Conservation (phyloP, 2,329 filamentous ascomycete genomes). For the Trichoderma endophyticum region DNA sequence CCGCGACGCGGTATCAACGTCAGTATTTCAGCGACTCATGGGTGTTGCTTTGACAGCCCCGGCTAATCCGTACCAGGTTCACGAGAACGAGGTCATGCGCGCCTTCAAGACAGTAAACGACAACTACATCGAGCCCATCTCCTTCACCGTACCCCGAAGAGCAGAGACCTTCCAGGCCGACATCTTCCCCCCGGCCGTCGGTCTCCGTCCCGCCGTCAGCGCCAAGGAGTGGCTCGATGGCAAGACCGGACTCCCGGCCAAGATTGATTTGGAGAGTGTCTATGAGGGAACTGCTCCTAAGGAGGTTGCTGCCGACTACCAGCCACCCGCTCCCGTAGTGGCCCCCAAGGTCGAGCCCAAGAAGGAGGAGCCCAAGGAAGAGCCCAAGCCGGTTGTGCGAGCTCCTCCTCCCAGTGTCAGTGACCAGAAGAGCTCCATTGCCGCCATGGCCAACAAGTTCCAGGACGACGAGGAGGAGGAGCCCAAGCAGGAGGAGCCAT, state of each 20-base stretch:
- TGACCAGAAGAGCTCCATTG: slow-evolving; percentile 84
- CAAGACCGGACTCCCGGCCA: slow-evolving; percentile 78
- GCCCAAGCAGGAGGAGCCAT: slow-evolving; percentile 57
- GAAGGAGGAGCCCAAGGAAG: slow-evolving; percentile 47
- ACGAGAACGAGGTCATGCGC: slow-evolving; percentile 94
- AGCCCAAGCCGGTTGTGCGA: slow-evolving; percentile 46
- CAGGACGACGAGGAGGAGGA: slow-evolving; percentile 67
- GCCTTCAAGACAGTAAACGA: slow-evolving; percentile 98
- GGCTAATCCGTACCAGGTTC: slow-evolving; percentile 60
- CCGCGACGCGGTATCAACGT: slow-evolving; percentile 93
- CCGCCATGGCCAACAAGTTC: slow-evolving; percentile 80
- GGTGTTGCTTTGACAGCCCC: not conserved
- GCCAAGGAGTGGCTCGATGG: slow-evolving; percentile 82
- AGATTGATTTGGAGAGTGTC: slow-evolving; percentile 89
- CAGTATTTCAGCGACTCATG: slow-evolving; percentile 30
- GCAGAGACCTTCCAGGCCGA: slow-evolving; percentile 96
- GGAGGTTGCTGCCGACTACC: slow-evolving; percentile 70
- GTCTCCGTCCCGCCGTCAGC: slow-evolving; percentile 75
- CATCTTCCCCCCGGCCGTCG: slow-evolving; percentile 85
- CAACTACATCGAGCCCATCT: slow-evolving; percentile 89
- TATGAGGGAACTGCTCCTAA: slow-evolving; percentile 81
- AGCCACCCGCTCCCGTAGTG: slow-evolving; percentile 49
- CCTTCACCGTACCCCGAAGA: slow-evolving; percentile 91
- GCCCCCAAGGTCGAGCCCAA: slow-evolving; percentile 39
- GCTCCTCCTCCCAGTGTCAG: slow-evolving; percentile 64